Evolutionary conservation across 2,329 filamentous ascomycete genomes (phyloP), one percentile per base, ranked within the genome.

Genomic region (Penicillium glabrum): DNA sequence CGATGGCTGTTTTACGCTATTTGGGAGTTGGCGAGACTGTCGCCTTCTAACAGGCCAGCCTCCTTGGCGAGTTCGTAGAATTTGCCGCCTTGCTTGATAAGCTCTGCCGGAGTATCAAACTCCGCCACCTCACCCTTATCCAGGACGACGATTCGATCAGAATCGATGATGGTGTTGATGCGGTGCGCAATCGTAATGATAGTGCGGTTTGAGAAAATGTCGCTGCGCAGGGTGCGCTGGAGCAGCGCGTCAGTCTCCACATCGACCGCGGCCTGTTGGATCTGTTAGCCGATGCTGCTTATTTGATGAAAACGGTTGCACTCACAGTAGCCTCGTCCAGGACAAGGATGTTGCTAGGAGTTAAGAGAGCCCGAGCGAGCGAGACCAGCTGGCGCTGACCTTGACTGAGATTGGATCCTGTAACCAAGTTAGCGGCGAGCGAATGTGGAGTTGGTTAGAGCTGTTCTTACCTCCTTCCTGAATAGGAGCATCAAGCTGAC

Each of bases 171-270:
- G 11, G 95, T 99, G 79, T 98, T 98, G 79, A 99, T 96, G 54
- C 95, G 88, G 79, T 99, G 95, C 26, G 95, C 95, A 69, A 99
- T 96, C 1, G 95, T 99, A 75, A 99, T 96, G 75, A 99, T 98
- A 37, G 95, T 99, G 11, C 91, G 87, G 75, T 97, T 91, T 60
- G 88, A 83, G 78, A 99, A 99, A 73, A 86, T 82, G 66, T 76
- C 83, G 69, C 82, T 86, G 55, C 86, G 81, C 47, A 88, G 72
- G 21, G 86, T 88, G 35, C 82, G 81, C 72, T 88, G 86, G 55
- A 88, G 77, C 76, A 88, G 76, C 45, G 83, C 82, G 72, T 89
- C 85, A 1, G 86, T 89, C 73, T 88, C 84, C 46, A 88, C 84
- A 68, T 89, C 86, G 24, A 89, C 86, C n/a, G 86, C 86, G 53